These are phyloP conservation scores for Rutidosis leptorrhynchoides DNA, from an alignment of 129 eudicot species.

Conservation along the genomic window DNA sequence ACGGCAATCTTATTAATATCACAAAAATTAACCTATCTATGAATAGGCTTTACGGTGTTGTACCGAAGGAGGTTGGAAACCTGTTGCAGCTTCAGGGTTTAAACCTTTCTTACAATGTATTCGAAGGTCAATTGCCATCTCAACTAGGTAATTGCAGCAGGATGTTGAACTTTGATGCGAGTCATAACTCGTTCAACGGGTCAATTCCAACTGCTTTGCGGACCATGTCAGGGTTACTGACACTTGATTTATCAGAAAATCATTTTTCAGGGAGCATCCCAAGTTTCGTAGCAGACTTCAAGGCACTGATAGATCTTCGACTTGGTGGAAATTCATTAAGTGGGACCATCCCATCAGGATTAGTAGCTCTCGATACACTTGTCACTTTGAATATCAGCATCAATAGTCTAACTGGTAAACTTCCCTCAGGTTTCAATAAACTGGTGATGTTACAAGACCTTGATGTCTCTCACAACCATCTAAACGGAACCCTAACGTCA, in stretches of 20 bases:
- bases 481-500: slow-evolving; percentile 54
- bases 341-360: slow-evolving; percentile 53
- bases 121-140: slow-evolving; percentile 68
- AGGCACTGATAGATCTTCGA: slow-evolving; percentile 40
- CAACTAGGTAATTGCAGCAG: slow-evolving; percentile 51
- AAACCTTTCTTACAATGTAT: slow-evolving; percentile 59
- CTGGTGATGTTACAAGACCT: slow-evolving; percentile 47
- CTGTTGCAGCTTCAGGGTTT: slow-evolving; percentile 51
- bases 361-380: slow-evolving; percentile 41
- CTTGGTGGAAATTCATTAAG: slow-evolving; percentile 64
- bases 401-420: slow-evolving; percentile 47
- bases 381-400: slow-evolving; percentile 57
- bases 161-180: slow-evolving; percentile 48
- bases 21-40: slow-evolving; percentile 48
- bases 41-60: slow-evolving; percentile 50
- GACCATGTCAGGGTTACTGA: slow-evolving; percentile 45
- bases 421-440: slow-evolving; percentile 51
- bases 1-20: slow-evolving; percentile 42
- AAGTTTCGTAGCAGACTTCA: slow-evolving; percentile 39
- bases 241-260: slow-evolving; percentile 59
- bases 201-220: slow-evolving; percentile 52
- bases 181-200: slow-evolving; percentile 58
- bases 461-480: slow-evolving; percentile 61
- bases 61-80: slow-evolving; percentile 61
- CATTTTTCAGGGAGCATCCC: slow-evolving; percentile 59